Evolutionary conservation across 148 eudicot species (phyloP).

Genomic region (Chenopodium berlandieri): DNA sequence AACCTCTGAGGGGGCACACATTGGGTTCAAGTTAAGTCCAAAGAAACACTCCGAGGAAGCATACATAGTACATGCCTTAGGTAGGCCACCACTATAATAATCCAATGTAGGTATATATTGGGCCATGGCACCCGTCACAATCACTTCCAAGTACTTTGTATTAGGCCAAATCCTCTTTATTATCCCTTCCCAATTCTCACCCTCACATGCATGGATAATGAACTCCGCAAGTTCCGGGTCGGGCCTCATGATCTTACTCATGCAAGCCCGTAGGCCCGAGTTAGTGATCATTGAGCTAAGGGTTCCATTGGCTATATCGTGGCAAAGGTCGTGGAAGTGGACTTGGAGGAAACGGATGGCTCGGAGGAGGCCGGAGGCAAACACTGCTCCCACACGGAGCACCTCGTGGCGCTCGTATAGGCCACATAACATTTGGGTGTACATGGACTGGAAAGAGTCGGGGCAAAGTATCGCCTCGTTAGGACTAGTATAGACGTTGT

Average conservation of each 20-base stretch:
- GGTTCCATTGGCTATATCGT: constrained; percentile 46
- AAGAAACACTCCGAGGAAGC: constrained; percentile 72
- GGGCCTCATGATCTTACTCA: constrained; percentile 46
- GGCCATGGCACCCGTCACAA: constrained; percentile 73
- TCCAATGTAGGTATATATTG: constrained; percentile 70
- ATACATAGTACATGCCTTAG: constrained; percentile 61
- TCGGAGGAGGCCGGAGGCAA: constrained; percentile 81
- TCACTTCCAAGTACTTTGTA: constrained; percentile 66
- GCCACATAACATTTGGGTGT: constrained; percentile 84
- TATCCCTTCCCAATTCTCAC: constrained; percentile 75
- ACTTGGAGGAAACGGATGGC: constrained; percentile 71
- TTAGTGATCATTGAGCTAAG: constrained; percentile 47
- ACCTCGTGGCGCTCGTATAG: constrained; percentile 54
- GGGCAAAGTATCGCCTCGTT: constrained; percentile 62
- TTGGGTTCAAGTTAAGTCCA: constrained; percentile 67
- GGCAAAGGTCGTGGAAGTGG: constrained; percentile 48
- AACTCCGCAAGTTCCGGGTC: constrained; percentile 49
- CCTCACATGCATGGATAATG: constrained; percentile 41
- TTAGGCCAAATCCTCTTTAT: constrained; percentile 78
- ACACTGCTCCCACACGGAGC: constrained; percentile 67
- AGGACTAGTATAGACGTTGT: constrained; percentile 68
- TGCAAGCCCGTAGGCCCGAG: constrained; percentile 39
- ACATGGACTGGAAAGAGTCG: constrained; percentile 86
- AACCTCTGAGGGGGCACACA: constrained; percentile 62
- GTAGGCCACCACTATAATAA: constrained; percentile 69